Evolutionary conservation across 352 stramenopile species (phyloP).

Genomic region (Pythium scleroteichum): DNA sequence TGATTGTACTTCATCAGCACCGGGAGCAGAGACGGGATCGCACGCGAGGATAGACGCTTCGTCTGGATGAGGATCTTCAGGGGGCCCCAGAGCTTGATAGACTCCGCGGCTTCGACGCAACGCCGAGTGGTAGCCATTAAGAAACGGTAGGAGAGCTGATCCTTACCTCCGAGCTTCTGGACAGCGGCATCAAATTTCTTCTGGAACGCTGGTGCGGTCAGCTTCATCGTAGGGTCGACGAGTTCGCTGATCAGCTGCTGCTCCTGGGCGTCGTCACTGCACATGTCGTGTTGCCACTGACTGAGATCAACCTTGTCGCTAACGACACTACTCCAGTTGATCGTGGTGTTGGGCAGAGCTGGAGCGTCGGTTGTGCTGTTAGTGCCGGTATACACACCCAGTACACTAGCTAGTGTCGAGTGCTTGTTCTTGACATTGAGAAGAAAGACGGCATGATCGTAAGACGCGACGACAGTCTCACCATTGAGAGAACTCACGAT

Average conservation of each 20-base stretch:
- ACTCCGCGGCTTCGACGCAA: conserved; percentile 54
- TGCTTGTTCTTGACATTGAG: conserved; percentile 71
- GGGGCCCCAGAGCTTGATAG: conserved; percentile 49
- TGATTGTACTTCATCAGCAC: conserved; percentile 69
- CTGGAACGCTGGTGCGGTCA: conserved; percentile 43
- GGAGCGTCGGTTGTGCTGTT: conserved; percentile 17
- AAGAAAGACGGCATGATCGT: conserved; percentile 64
- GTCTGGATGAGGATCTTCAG: conserved; percentile 55
- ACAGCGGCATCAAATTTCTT: conserved; percentile 52
- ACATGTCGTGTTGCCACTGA: conserved; percentile 52
- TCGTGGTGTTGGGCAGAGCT: conserved; percentile 42
- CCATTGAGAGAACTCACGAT: conserved; percentile 54
- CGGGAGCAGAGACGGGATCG: conserved; percentile 60
- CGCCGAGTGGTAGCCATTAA: conserved; percentile 55
- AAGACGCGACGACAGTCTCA: conserved; percentile 60
- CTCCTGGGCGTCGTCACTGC: conserved; percentile 46
- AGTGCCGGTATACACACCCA: conserved; percentile 40
- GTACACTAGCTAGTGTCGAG: conserved; percentile 69
- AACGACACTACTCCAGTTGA: conserved; percentile 48
- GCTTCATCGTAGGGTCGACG: conserved; percentile 37
- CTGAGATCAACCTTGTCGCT: conserved; percentile 33
- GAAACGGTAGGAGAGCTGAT: conserved; percentile 57
- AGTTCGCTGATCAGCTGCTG: conserved; percentile 61
- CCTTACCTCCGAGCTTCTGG: conserved; percentile 27
- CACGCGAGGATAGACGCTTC: conserved; percentile 61